Evolutionary conservation across 139 green algal species (phyloP).

Genomic region (Asterochloris erici): DNA sequence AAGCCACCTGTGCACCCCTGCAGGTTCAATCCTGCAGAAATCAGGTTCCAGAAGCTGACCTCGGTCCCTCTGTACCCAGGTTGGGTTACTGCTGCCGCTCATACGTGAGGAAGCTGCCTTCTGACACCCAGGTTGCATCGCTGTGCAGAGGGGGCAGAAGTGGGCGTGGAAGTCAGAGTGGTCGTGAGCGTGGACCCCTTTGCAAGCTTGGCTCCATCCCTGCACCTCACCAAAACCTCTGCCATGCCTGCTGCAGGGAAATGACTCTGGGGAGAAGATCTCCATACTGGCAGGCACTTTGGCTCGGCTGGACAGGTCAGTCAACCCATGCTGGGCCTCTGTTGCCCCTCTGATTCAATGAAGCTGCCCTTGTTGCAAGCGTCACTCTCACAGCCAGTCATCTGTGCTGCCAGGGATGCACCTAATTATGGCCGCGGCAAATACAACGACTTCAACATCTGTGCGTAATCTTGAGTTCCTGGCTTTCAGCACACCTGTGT

Average conservation of each 20-base stretch:
- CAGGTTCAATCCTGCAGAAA: slow-evolving; percentile 65
- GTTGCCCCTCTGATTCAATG: no score
- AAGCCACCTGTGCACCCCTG: slow-evolving; percentile 79
- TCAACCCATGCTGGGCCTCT: background rate
- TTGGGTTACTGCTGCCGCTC: no score
- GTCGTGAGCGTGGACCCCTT: slow-evolving; percentile 26
- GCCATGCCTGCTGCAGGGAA: slow-evolving; percentile 39
- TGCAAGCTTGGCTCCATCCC: no score
- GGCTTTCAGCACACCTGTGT: background rate
- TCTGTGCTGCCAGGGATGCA: slow-evolving; percentile 29
- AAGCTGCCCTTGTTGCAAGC: background rate
- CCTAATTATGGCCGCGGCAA: slow-evolving; percentile 64
- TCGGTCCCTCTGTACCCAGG: slow-evolving; percentile 76
- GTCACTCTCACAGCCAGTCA: background rate
- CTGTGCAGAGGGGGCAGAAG: slow-evolving; percentile 67
- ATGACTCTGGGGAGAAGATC: slow-evolving; percentile 89
- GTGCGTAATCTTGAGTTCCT: slow-evolving; percentile 3
- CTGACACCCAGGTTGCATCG: no score
- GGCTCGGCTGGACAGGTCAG: slow-evolving; percentile 72
- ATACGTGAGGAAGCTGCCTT: no score
- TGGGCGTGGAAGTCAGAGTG: slow-evolving; percentile 88
- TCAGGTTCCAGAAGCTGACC: slow-evolving; percentile 64
- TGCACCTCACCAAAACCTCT: no score
- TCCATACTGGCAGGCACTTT: slow-evolving; percentile 88
- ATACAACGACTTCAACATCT: slow-evolving; percentile 97